A percentile compares a stretch with the other conserved stretches of the same genome.
Conservation (phyloP, 1,284 basidiomycete species). For the Papiliotrema laurentii region DNA sequence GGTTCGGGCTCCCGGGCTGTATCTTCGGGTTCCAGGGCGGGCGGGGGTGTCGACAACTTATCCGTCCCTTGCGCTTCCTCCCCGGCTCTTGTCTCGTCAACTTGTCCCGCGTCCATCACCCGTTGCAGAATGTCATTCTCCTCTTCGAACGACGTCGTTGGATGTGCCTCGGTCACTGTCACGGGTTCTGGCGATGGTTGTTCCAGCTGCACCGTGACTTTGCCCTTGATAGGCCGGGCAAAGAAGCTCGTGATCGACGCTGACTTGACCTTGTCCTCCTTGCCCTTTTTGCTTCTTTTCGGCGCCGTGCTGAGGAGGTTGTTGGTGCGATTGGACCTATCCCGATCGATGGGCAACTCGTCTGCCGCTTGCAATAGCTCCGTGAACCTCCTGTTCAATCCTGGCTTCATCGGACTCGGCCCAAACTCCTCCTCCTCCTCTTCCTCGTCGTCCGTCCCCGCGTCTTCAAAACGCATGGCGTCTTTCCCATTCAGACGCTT, state of each 20-base stretch:
- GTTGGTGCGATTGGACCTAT: neutral
- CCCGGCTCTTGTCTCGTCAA: no score
- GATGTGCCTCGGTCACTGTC: no score
- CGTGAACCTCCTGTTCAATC: slow-evolving; percentile 6
- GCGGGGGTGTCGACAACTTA: neutral
- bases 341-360: neutral
- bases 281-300: no score
- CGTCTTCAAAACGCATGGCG: slow-evolving; percentile 8
- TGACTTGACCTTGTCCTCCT: no score
- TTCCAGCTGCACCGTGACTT: no score
- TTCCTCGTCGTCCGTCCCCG: slow-evolving; percentile 7
- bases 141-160: no score
- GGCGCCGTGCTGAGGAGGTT: no score
- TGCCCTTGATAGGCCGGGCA: no score
- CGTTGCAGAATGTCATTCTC: slow-evolving; percentile 8
- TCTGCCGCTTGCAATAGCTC: slow-evolving; percentile 3
- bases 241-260: no score
- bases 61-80: no score
- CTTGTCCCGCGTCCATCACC: neutral
- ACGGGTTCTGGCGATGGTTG: no score
- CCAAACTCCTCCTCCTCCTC: slow-evolving; percentile 34
- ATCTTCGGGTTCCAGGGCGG: neutral
- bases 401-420: slow-evolving; percentile 30
- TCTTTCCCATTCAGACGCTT: neutral
- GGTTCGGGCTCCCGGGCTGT: neutral